Percentiles rank a stretch among this genome's conserved stretches.
phyloP scores from a whole-genome alignment of 768 basidiomycete genomes.

The Melanogaster broomeanus region DNA sequence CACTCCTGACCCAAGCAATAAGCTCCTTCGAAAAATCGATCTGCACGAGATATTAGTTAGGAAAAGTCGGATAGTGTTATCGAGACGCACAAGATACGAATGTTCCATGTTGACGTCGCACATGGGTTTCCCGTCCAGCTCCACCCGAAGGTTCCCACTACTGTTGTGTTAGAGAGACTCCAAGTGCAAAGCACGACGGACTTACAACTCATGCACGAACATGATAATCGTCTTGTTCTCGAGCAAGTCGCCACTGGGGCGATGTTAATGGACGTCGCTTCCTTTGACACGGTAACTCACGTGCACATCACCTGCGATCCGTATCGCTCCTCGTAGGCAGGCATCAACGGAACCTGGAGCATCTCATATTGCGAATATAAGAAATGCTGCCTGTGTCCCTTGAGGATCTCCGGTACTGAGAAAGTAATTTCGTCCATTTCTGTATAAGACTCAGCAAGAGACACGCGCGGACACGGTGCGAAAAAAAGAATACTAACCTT shows the following conservation, averaged over 20 bases:
- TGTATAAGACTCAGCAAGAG: constrained; percentile 25
- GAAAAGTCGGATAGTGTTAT: background rate
- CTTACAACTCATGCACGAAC: constrained; percentile 95
- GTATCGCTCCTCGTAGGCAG: constrained; percentile 70
- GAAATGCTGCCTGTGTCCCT: constrained; percentile 84
- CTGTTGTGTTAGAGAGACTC: constrained; percentile 1
- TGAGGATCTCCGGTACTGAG: constrained; percentile 82
- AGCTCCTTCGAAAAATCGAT: constrained; percentile 83
- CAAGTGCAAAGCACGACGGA: constrained; percentile 2
- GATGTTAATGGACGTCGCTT: constrained; percentile 2
- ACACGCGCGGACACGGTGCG: background rate
- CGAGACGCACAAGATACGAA: constrained; percentile 71
- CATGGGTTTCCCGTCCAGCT: constrained; percentile 70
- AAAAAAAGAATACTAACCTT: constrained; percentile 49
- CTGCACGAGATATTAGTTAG: constrained; percentile 43
- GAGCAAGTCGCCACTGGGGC: constrained; percentile 70
- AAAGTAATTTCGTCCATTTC: constrained; percentile 63
- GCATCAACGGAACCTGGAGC: constrained; percentile 79
- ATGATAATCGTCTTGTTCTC: constrained; percentile 77
- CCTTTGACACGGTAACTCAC: constrained; percentile 51
- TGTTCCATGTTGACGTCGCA: constrained; percentile 78
- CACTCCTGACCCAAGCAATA: constrained; percentile 69
- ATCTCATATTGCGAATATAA: constrained; percentile 76
- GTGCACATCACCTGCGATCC: constrained; percentile 87
- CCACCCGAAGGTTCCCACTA: constrained; percentile 87